Evolutionary conservation across 225 moss, liverwort and hornwort genomes (phyloP).

Genomic region (Pleurozium schreberi): DNA sequence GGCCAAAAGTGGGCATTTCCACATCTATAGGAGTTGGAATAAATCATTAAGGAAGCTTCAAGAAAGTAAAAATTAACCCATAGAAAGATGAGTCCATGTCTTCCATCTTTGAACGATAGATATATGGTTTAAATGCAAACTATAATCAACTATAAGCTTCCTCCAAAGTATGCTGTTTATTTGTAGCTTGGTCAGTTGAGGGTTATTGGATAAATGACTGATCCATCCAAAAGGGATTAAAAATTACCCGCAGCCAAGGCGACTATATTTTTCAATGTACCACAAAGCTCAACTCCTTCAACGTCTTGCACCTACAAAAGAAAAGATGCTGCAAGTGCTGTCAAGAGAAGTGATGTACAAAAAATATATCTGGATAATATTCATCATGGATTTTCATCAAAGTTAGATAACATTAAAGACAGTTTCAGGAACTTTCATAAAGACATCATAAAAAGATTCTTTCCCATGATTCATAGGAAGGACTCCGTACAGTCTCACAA

Average conservation of each 20-base stretch:
- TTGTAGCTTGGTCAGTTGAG: not conserved
- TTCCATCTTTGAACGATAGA: not conserved
- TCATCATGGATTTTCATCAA: not conserved
- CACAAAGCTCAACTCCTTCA: conserved; percentile 72
- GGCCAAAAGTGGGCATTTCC: not conserved
- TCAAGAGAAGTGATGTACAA: not conserved
- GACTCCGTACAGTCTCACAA: not conserved
- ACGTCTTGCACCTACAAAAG: conserved; percentile 56
- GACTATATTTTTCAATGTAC: conserved; percentile 65
- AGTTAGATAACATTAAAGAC: not conserved
- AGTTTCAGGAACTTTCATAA: not conserved
- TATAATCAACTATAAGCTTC: not conserved
- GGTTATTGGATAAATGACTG: not conserved
- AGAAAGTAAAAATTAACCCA: not conserved
- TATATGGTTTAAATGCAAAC: not conserved
- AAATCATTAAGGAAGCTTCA: not conserved
- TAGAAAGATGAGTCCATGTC: not conserved
- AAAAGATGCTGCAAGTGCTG: not conserved
- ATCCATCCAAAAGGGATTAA: not conserved
- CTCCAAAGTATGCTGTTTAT: not conserved
- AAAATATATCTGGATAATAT: not conserved
- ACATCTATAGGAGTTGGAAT: not conserved
- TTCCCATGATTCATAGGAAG: not conserved
- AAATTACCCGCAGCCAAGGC: conserved; percentile 63
- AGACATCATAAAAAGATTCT: not conserved